Base-by-base conservation (phyloP, 129 eudicot genomes). In the Escallonia herrerae region DNA sequence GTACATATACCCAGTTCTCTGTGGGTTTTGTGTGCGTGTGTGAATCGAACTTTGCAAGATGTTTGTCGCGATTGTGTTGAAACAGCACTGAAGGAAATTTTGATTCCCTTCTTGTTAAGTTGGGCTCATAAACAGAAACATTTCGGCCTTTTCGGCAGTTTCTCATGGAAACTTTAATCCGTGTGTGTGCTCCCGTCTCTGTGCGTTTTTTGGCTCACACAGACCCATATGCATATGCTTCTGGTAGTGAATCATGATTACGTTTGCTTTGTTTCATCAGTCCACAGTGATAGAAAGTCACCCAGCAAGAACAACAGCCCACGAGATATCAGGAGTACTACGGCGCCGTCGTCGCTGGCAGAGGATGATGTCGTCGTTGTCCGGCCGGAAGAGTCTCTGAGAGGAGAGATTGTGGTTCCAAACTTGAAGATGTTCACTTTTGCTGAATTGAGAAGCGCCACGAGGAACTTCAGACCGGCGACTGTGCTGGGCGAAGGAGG, bases 401-500 rank as follows among this genome's bases (percentile, higher is more conserved):
- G 74, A 43, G 94, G 96, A 2, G 60, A 50, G 63, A 86, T 79
- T 15, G 64, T 77, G 8, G 83, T 80, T 6, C 95, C 89, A 13
- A 58, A 81, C 64, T 62, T 82, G 56, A 90, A 84, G 63, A 69
- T 67, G 77, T 90, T 71, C 58, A 61, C 77, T 0, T 76, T 62
- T 5, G 67, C 81, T 3, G 91, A 86, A 56, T 65, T 90, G 49
- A 76, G 43, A 60, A 79, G 78, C 41, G 97, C 97, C n/a, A 90
- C 97, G 2, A 77, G 82, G 63, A 90, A 90, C 61, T 90, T 90
- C 78, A 72, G 83, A 66, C 89, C 97, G 8, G 97, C 83, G 40
- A 83, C 86, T 6, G 73, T 90, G 59, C 51, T 90, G 61, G 97
- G 97, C 5, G 97, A 86, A 55, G 97, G 97, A 3, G 97, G 97